Evolutionary conservation across 495 filamentous ascomycete genomes (phyloP).

Genomic region (Oidiodendron maius): DNA sequence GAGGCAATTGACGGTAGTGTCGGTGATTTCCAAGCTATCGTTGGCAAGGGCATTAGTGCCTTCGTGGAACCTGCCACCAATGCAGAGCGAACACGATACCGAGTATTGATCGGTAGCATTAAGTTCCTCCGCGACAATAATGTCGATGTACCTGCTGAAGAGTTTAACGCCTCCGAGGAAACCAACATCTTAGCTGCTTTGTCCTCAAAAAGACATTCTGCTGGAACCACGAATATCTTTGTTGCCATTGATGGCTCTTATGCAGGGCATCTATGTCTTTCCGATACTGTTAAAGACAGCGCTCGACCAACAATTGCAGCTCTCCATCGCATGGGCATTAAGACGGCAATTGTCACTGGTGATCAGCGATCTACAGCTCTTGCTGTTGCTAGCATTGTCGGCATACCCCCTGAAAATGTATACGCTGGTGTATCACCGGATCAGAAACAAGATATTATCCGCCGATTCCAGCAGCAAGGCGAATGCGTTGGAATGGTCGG

Average conservation of each 20-base stretch:
- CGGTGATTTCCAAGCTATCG: conserved; percentile 74
- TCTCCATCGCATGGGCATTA: conserved; percentile 75
- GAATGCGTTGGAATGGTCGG: conserved; percentile 93
- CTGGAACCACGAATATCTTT: conserved; percentile 83
- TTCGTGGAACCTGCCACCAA: conserved; percentile 68
- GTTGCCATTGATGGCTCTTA: conserved; percentile 78
- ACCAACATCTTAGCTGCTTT: conserved; percentile 41
- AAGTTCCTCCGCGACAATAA: conserved; percentile 64
- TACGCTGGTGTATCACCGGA: conserved; percentile 79
- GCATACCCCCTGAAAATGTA: conserved; percentile 69
- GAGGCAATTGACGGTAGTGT: conserved; percentile 74
- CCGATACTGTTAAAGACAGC: conserved; percentile 84
- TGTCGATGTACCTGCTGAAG: conserved; percentile 58
- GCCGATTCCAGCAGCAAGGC: conserved; percentile 62
- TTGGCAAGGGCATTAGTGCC: conserved; percentile 83
- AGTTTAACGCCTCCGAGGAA: conserved; percentile 47
- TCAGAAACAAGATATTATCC: conserved; percentile 82
- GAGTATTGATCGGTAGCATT: conserved; percentile 77
- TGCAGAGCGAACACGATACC: conserved; percentile 61
- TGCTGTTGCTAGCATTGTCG: conserved; percentile 75
- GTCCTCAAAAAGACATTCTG: conserved; percentile 29
- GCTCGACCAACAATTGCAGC: conserved; percentile 81
- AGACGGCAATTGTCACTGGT: conserved; percentile 87
- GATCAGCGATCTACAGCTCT: conserved; percentile 79
- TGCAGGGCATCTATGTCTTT: conserved; percentile 73